Evolutionary conservation across 371 early-diverging fungal genomes (phyloP).

Genomic region (Apophysomyces sp.): DNA sequence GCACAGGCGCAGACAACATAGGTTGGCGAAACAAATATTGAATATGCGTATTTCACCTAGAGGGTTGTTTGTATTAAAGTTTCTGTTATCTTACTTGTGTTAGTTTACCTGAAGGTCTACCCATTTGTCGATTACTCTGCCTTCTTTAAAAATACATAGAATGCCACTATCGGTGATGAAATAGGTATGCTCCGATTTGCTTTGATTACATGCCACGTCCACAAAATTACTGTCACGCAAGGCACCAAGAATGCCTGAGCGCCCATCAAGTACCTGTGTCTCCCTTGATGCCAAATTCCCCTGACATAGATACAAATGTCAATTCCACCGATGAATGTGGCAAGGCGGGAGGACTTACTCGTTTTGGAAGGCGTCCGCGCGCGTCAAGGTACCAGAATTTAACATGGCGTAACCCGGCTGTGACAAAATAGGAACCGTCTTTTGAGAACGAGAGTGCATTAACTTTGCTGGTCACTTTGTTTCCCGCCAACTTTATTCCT

Average conservation of each 20-base stretch:
- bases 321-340: not conserved
- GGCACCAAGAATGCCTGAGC: slow-evolving; percentile 67
- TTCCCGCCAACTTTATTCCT: slow-evolving; percentile 65
- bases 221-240: slow-evolving; percentile 73
- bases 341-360: slow-evolving; percentile 17
- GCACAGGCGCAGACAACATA: slow-evolving; percentile 75
- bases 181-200: slow-evolving; percentile 55
- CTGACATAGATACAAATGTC: slow-evolving; percentile 6
- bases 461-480: slow-evolving; percentile 69
- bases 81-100: not conserved
- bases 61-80: not conserved
- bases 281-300: slow-evolving; percentile 36
- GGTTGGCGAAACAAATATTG: slow-evolving; percentile 60
- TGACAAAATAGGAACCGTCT: slow-evolving; percentile 73
- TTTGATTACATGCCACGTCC: slow-evolving; percentile 59
- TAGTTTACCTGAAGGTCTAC: slow-evolving; percentile 68
- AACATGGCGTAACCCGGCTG: slow-evolving; percentile 77
- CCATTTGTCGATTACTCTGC: slow-evolving; percentile 74
- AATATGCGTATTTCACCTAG: slow-evolving; percentile 62
- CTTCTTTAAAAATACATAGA: slow-evolving; percentile 68
- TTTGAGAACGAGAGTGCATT: slow-evolving; percentile 65
- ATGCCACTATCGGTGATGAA: slow-evolving; percentile 69
- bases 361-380: slow-evolving; percentile 41
- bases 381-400: slow-evolving; percentile 81
- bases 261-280: slow-evolving; percentile 72